Conservation (phyloP, 176 grass and related monocot genomes). For the Typha latifolia region DNA sequence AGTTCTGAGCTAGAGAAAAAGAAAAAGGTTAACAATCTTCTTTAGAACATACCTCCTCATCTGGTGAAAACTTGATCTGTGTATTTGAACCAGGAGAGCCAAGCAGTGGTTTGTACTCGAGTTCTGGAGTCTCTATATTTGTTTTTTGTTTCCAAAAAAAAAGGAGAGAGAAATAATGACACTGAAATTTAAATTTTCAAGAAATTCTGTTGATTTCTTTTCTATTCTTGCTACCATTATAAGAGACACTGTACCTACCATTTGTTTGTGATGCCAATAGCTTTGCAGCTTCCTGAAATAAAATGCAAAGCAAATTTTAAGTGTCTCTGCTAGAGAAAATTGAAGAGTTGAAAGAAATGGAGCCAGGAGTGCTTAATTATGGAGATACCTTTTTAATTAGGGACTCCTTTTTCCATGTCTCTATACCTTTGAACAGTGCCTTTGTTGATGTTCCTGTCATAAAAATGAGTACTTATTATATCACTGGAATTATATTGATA, state of each 20-base stretch:
- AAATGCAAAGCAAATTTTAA: not conserved
- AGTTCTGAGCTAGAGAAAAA: not conserved
- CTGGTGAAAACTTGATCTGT: slow-evolving; percentile 1
- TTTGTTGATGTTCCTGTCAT: slow-evolving; percentile 9
- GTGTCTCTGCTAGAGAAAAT: not conserved
- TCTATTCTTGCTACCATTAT: too few species aligned
- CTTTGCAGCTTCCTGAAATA: slow-evolving; percentile 11
- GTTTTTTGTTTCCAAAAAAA: not conserved
- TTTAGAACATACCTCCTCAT: slow-evolving; percentile 1
- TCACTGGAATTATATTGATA: too few species aligned
- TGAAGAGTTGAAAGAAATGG: not conserved
- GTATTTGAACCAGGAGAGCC: slow-evolving; percentile 1
- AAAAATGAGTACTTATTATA: too few species aligned
- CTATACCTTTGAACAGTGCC: slow-evolving; percentile 14
- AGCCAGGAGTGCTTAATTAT: not conserved
- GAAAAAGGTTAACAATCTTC: not conserved
- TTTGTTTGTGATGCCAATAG: slow-evolving; percentile 5
- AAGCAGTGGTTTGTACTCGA: slow-evolving; percentile 15
- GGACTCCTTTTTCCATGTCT: slow-evolving; percentile 18
- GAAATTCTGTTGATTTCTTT: not conserved
- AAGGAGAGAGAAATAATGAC: too few species aligned
- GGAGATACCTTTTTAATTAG: not conserved
- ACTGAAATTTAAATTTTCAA: not conserved
- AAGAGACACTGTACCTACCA: not conserved
- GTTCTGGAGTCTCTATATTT: slow-evolving; percentile 9